Evolutionary conservation across 1,139 yeast species (phyloP).

Genomic region (Entelexis sorbosivorans): DNA sequence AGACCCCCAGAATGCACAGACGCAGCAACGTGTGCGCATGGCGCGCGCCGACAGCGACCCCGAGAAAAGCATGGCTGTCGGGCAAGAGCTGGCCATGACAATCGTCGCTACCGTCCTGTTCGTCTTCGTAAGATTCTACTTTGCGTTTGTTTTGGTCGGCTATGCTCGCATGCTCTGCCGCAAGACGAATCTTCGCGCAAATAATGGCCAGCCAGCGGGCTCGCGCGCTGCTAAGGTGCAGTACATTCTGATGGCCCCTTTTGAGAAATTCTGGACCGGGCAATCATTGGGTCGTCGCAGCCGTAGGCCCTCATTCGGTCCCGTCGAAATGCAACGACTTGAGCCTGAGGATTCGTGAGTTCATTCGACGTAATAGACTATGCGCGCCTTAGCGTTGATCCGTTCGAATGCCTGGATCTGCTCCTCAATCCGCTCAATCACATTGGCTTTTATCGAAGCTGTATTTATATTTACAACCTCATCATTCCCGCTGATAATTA

Average conservation of each 20-base stretch:
- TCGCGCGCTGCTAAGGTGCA: conserved; percentile 29
- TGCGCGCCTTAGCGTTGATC: not conserved
- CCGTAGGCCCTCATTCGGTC: conserved; percentile 19
- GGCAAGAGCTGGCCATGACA: conserved; percentile 62
- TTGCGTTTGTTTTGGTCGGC: conserved; percentile 50
- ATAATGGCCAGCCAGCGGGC: conserved; percentile 31
- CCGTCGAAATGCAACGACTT: conserved; percentile 37
- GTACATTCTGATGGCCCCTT: conserved; percentile 25
- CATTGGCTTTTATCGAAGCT: not conserved
- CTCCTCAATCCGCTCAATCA: not conserved
- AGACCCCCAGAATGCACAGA: not conserved
- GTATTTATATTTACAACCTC: not conserved
- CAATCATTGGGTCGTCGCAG: conserved; percentile 25
- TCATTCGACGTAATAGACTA: not conserved
- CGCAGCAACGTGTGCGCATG: not conserved
- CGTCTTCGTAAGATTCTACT: conserved; percentile 50
- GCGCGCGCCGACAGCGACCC: not conserved
- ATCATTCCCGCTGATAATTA: not conserved
- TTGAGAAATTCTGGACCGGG: conserved; percentile 39
- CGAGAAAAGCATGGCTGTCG: conserved; percentile 53
- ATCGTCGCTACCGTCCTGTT: conserved; percentile 46
- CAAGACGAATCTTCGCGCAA: conserved; percentile 29
- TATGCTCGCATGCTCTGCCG: conserved; percentile 41
- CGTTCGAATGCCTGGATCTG: not conserved
- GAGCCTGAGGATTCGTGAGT: not conserved